Evolutionary conservation across 208 protist genomes (phyloP), one percentile per base, ranked within the genome.

Genomic region (Acanthamoeba triangularis): DNA sequence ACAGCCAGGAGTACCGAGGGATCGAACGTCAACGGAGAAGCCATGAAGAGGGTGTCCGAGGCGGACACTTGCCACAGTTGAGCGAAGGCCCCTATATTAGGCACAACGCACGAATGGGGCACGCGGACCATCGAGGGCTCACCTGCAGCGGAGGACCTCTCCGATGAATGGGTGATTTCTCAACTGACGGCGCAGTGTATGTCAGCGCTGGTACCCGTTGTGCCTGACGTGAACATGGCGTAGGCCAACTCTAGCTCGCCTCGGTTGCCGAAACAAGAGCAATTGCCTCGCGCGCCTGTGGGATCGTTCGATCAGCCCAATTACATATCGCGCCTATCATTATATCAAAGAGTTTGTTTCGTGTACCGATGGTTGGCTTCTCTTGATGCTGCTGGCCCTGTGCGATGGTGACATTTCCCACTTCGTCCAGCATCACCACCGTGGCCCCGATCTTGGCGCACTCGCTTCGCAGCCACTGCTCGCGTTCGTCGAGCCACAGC

Each of bases 1-100:
- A n/a, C n/a, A n/a, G n/a, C n/a, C n/a, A n/a, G n/a, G n/a, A n/a
- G 74, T 84, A 84, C 78, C 78, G 78, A 87, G 11, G 78, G 78
- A 33, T 87, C 78, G 41, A 87, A 87, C 13, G 78, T 87, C 28
- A 87, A 16, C 2, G 78, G 78, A 18, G 78, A 87, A 2, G 78
- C 78, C 78, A 87, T 47, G n/a, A 87, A 87, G 37, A 87, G 28
- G 3, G 78, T 87, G 30, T 87, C 78, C 25, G 41, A 20, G 4
- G 78, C n/a, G 7, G 47, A 61, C 30, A 56, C 28, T 13, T 56
- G 18, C 78, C 78, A 87, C 8, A 87, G 5, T 5, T 7, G 23
- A 28, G 47, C 3, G 20, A 87, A 61, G 7, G 78, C 78, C 49
- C 13, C 7, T 8, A 61, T 59, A 18, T 87, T 87, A 20, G 78